Conservation (phyloP, 495 filamentous ascomycete species). For the Rhypophila decipiens region DNA sequence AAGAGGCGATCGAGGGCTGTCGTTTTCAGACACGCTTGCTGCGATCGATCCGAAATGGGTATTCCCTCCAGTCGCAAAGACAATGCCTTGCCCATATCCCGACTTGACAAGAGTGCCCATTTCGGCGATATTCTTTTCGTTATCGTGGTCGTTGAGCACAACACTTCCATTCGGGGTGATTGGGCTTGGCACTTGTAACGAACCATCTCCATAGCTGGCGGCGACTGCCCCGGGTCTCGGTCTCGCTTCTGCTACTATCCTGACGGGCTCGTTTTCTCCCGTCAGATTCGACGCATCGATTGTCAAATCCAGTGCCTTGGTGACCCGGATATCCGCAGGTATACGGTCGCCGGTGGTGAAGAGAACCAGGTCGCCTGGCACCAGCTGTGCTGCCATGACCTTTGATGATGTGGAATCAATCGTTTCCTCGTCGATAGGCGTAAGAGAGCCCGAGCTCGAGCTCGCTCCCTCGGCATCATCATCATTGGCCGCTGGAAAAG, state of each 20-base stretch:
- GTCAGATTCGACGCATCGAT: slow-evolving; percentile 98
- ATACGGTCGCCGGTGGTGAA: slow-evolving; percentile 96
- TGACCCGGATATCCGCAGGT: slow-evolving; percentile 93
- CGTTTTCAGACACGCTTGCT: slow-evolving; percentile 83
- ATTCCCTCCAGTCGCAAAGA: slow-evolving; percentile 84
- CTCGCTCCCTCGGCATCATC: slow-evolving; percentile 17
- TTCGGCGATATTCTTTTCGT: slow-evolving; percentile 75
- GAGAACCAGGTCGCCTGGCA: slow-evolving; percentile 84
- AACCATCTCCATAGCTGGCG: slow-evolving; percentile 12
- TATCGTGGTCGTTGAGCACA: slow-evolving; percentile 21
- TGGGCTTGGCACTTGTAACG: slow-evolving; percentile 30
- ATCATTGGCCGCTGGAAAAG: slow-evolving; percentile 37
- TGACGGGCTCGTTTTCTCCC: slow-evolving; percentile 89
- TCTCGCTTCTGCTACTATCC: slow-evolving; percentile 65
- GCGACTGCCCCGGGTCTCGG: slow-evolving; percentile 42
- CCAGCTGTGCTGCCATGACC: slow-evolving; percentile 77
- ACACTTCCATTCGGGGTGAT: slow-evolving; percentile 21
- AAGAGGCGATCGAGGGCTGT: slow-evolving; percentile 87
- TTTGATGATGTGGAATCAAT: slow-evolving; percentile 70
- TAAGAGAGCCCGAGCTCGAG: slow-evolving; percentile 26
- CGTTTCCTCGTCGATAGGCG: slow-evolving; percentile 40
- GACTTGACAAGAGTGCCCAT: slow-evolving; percentile 97
- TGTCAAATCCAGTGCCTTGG: slow-evolving; percentile 73
- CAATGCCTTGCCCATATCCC: slow-evolving; percentile 92
- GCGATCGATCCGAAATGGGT: slow-evolving; percentile 98